Evolutionary conservation across 202 grass and related monocot genomes (phyloP).

Genomic region (Alloteropsis angusta): DNA sequence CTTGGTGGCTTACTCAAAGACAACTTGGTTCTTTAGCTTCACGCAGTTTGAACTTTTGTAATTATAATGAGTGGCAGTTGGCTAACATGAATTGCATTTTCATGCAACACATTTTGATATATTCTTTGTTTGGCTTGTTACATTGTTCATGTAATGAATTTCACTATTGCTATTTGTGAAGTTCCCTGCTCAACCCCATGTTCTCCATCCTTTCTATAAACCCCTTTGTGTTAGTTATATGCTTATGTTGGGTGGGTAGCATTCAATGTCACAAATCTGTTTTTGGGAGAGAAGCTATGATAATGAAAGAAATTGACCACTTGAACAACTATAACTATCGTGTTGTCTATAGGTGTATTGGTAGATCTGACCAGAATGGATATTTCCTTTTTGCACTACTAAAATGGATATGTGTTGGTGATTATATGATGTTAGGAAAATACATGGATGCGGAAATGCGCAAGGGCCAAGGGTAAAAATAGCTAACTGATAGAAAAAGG

Average conservation of each 20-base stretch:
- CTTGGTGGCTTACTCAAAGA: neutral
- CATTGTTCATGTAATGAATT: neutral
- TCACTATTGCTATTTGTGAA: neutral
- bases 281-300: neutral
- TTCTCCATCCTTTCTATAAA: neutral
- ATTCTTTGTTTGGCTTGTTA: conserved; percentile 8
- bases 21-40: neutral
- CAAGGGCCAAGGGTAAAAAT: neutral
- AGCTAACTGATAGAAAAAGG: neutral
- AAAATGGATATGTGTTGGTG: neutral
- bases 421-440: neutral
- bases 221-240: neutral
- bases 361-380: neutral
- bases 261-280: neutral
- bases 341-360: neutral
- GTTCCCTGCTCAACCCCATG: neutral
- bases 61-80: neutral
- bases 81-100: neutral
- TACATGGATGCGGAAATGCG: neutral
- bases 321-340: neutral
- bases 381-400: neutral
- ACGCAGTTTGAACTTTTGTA: neutral
- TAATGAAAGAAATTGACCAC: neutral
- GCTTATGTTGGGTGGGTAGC: neutral
- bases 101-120: neutral